These are phyloP conservation scores for Macrocybe gigantea DNA, from an alignment of 768 basidiomycete genomes.

Conservation along the genomic window DNA sequence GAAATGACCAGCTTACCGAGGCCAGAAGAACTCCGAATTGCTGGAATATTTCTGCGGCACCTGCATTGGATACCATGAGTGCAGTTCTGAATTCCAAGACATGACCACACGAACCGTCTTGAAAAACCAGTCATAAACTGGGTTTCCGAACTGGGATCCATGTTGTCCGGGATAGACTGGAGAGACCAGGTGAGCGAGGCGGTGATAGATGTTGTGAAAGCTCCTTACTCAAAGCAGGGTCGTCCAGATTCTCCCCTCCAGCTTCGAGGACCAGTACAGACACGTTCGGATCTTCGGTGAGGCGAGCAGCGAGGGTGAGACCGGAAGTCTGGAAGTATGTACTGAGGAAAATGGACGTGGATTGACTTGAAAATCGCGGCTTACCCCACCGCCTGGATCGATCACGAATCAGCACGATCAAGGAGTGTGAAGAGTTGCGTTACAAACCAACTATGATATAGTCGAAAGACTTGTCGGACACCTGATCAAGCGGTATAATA, in stretches of 20 bases:
- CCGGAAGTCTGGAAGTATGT: constrained; percentile 24
- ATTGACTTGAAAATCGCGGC: too few relatives aligned
- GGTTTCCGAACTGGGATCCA: neutral
- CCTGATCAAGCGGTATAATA: neutral
- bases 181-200: too few relatives aligned
- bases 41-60: constrained; percentile 20
- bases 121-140: constrained; percentile 31
- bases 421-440: constrained; percentile 11
- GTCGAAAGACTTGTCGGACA: too few relatives aligned
- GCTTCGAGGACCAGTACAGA: constrained; percentile 35
- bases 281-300: constrained; percentile 30
- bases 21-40: constrained; percentile 19
- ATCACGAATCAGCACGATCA: too few relatives aligned
- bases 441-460: too few relatives aligned
- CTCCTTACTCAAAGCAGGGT: constrained; percentile 11
- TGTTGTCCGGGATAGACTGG: neutral
- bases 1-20: constrained; percentile 15
- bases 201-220: neutral
- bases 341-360: too few relatives aligned
- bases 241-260: constrained; percentile 25
- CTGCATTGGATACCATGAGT: too few relatives aligned
- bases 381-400: too few relatives aligned
- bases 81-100: too few relatives aligned
- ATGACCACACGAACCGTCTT: constrained; percentile 9
- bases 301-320: constrained; percentile 34